Base-by-base conservation (phyloP, 1,139 yeast species). In the Tardiomyces digboiensis region DNA sequence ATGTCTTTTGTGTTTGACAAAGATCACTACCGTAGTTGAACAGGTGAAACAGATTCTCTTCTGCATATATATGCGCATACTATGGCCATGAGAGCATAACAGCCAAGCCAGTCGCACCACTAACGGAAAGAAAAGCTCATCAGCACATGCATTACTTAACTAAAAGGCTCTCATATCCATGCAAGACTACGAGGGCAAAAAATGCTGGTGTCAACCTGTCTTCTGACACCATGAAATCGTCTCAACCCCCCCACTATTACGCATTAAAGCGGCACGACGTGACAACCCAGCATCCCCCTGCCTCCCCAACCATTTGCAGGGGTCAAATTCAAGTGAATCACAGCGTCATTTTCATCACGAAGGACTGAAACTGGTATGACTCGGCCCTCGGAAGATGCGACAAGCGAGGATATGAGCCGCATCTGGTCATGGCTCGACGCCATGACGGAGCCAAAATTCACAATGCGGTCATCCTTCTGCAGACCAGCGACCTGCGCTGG, bases 281-380 rank as follows among this genome's bases (percentile, higher is more conserved):
- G 78, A 57, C 94, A 84, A 1, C 95, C 95, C 23, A 86, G 65
- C 21, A 81, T 60, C 1, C 95, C 94, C 26, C 70, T 66, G 7
- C 94, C 94, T 29, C 69, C 70, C 94, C 95, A 85, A 12, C 66
- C 59, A 10, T 64, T 62, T 1, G 73, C 62, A 1, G 95, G 94
- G 1, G 56, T 62, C 43, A 86, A 60, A 3, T 51, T 49, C 23
- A 77, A 44, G 2, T 48, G 43, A n/a, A 58, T 38, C 3, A 16
- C 16, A n/a, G 10, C 10, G 1, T 46, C 45, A 22, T 57, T 53
- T 1, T 51, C 55, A 7, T 52, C 60, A 42, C 83, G 60, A 16
- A 62, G 43, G 1, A 78, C 59, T 6, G 55, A 54, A 7, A 78
- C 67, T n/a, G 40, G 38, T 19, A 51, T 42, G 23, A 49, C 47